Base-by-base conservation (phyloP, 169 alveolate species). In the Amoebophrya sp. region DNA sequence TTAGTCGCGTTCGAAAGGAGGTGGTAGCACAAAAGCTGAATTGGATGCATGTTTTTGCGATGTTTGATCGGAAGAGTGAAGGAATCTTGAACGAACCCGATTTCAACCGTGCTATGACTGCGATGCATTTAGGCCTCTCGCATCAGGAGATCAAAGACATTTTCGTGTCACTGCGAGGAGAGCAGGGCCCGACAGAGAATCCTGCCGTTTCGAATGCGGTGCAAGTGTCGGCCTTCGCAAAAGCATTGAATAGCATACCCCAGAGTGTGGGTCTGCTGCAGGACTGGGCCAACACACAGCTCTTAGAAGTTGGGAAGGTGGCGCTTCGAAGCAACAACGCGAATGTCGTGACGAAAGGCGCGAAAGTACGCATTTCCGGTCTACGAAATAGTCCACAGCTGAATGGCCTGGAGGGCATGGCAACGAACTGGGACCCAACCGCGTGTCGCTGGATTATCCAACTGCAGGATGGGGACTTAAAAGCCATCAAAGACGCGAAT, bases 31-130 rank as follows among this genome's bases (percentile, higher is more conserved):
- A 40, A 47, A 89, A 89, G 90, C 40, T 89, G 54, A 89, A 89
- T 47, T 89, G 90, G 90, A 40, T 89, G 53, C 90, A 89, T 33
- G 90, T 40, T 18, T 89, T 89, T 23, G 34, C 90, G n/a, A 89
- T 34, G 41, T 89, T 89, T 38, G 90, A 89, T 33, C 36, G 40
- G 34, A 1, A 2, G 36, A 40, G 90, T 6, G 53, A 89, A 26
- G 90, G 90, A 29, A 33, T 40, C 6, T 23, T 89, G n/a, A 40
- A 89, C 40, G 53, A 36, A 47, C 29, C 36, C 12, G 90, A 89
- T 40, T 89, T 89, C 90, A 26, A 14, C n/a, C 34, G 40, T 3
- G 90, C 90, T 1, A 36, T 89, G n/a, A 36, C 40, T 23, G 47
- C 41, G 53, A 89, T 89, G 90, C 36, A 89, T 29, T 47, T 89